These are phyloP conservation scores for Phanerochaete carnosa DNA, from an alignment of 768 basidiomycete genomes.

Conservation along the genomic window DNA sequence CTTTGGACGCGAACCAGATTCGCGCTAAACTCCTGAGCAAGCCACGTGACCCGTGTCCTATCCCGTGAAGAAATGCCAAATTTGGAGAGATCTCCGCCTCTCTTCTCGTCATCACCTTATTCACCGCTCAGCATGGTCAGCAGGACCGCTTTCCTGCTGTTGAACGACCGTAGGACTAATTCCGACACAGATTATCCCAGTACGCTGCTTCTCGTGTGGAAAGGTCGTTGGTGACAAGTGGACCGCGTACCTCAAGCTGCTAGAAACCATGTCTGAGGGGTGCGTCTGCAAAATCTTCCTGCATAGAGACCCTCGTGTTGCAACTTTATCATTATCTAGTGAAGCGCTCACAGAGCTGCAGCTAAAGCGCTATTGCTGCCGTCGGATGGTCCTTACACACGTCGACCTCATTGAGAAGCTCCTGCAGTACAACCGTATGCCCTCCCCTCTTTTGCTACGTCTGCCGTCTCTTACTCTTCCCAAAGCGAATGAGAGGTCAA, in stretches of 20 bases:
- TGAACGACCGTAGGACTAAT: background rate
- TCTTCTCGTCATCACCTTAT: background rate
- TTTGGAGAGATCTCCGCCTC: background rate
- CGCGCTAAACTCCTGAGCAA: slow-evolving; percentile 2
- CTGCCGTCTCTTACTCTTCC: background rate
- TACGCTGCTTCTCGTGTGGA: slow-evolving; percentile 94
- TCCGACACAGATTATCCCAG: slow-evolving; percentile 79
- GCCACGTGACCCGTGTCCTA: slow-evolving; percentile 7
- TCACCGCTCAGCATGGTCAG: background rate
- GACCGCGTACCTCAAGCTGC: slow-evolving; percentile 80
- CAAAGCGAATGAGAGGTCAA: slow-evolving; percentile 25
- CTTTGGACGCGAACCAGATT: background rate
- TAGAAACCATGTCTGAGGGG: slow-evolving; percentile 86
- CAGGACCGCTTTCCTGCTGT: background rate
- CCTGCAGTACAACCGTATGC: slow-evolving; percentile 91
- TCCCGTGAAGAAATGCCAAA: slow-evolving; percentile 2
- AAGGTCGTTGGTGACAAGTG: slow-evolving; percentile 98
- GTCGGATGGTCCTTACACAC: slow-evolving; percentile 96
- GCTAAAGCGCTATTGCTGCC: slow-evolving; percentile 92
- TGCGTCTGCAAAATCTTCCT: slow-evolving; percentile 34
- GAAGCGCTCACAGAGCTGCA: slow-evolving; percentile 89
- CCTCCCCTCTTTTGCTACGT: background rate
- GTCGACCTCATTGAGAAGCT: slow-evolving; percentile 98
- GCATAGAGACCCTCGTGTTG: background rate
- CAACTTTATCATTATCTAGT: slow-evolving; percentile 35